Base-by-base conservation (phyloP, 768 basidiomycete species). In the Panus rudis region DNA sequence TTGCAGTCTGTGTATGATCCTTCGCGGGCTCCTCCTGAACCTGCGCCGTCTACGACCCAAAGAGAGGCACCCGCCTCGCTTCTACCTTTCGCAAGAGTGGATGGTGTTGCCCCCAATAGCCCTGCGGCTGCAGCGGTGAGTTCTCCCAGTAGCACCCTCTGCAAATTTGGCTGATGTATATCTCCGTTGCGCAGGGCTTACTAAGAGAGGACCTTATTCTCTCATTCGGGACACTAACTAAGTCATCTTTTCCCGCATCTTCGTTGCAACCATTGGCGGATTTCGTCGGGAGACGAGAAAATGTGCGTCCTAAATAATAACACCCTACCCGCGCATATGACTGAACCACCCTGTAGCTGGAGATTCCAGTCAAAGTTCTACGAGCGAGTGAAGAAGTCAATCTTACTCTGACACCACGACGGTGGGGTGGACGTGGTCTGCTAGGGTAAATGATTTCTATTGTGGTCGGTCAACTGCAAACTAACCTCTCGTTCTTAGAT, bases 341-440 rank as follows among this genome's bases (percentile, higher is more conserved):
- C 4, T 19, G 38, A 13, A 55, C 35, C 8, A n/a, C 47, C 17
- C 52, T 50, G 11, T 37, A 91, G 89, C 71, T 71, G 37, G 69
- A 72, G 35, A 64, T 92, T 27, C 55, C 62, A 4, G 68, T 92
- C 41, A 68, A 72, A 34, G 71, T 88, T 7, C 61, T 77, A 22
- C 77, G 86, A 23, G 61, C 66, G 33, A 35, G 21, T 4, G 70
- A 61, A 3, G 59, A 74, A 49, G 58, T 53, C 6, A 51, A 77
- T 12, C 66, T 55, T 6, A 52, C 39, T 5, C 33, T 59, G 6
- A 53, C 44, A 2, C 53, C 57, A 31, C 43, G 47, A 44, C 81
- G 81, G 6, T 96, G 92, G 92, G 90, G 89, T 48, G 92, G 92
- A 8, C 70, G 88, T 46, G 92, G 92, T 7, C 69, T 84, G 59